phyloP scores from a whole-genome alignment of 176 grass and related monocot genomes.

The Secale cereale region DNA sequence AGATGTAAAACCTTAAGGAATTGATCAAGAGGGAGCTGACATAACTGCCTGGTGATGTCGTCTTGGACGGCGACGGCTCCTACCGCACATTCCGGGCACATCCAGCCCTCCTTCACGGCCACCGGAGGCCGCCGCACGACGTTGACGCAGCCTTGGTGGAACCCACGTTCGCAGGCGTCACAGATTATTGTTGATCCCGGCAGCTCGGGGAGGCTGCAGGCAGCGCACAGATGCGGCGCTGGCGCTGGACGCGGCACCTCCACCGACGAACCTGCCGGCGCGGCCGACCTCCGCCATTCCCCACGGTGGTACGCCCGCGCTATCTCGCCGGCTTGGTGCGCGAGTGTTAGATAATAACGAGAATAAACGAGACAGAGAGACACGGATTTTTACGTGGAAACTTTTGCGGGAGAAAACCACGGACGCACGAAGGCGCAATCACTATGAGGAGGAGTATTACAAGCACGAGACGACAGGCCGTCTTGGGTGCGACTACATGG shows the following conservation, averaged over 20 bases:
- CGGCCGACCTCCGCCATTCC: background rate
- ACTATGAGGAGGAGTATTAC: too few species aligned
- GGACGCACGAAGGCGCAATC: too few species aligned
- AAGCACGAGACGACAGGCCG: too few species aligned
- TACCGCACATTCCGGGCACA: conserved; percentile 61
- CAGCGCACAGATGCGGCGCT: conserved; percentile 53
- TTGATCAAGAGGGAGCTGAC: conserved; percentile 12
- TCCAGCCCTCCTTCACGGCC: conserved; percentile 60
- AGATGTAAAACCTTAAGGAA: background rate
- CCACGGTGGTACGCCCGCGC: conserved; percentile 24
- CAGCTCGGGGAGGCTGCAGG: conserved; percentile 49
- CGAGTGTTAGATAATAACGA: too few species aligned
- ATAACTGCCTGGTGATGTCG: conserved; percentile 41
- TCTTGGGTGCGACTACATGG: too few species aligned
- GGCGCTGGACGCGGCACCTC: conserved; percentile 18
- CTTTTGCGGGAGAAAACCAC: too few species aligned
- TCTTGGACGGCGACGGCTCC: background rate
- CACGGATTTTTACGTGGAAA: too few species aligned
- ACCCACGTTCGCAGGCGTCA: conserved; percentile 82
- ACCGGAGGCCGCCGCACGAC: conserved; percentile 22
- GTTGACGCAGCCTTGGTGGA: conserved; percentile 64
- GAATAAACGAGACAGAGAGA: too few species aligned
- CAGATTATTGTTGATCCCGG: conserved; percentile 49
- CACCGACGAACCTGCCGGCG: background rate
- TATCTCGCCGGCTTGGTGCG: conserved; percentile 47